Conservation (phyloP, 148 eudicot genomes). For the Rhododendron vialii region DNA sequence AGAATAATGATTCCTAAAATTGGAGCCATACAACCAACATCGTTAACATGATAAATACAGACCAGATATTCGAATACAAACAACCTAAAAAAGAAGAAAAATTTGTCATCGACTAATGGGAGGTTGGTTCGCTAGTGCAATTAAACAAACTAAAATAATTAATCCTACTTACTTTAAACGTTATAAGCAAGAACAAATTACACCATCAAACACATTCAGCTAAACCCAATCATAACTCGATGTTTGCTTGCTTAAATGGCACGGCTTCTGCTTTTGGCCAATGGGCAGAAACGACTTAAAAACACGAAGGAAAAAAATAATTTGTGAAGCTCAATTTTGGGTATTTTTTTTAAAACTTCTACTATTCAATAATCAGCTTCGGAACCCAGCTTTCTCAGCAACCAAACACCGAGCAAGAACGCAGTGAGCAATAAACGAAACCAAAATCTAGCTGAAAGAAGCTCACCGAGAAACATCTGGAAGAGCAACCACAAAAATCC, state of each 20-base stretch:
- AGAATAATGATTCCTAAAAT: not conserved
- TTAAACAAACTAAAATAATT: not conserved
- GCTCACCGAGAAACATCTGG: not conserved
- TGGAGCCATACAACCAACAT: not conserved
- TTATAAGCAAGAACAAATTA: not conserved
- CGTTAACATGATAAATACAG: not conserved
- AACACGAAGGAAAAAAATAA: not conserved
- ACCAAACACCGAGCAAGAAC: conserved; percentile 1
- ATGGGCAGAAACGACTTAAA: not conserved
- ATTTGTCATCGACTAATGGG: not conserved
- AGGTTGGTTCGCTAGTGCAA: not conserved
- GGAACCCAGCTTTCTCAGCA: not conserved
- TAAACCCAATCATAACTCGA: not conserved
- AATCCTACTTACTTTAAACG: not conserved
- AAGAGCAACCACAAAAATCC: not conserved
- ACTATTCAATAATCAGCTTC: not conserved
- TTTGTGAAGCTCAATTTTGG: not conserved
- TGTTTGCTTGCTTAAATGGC: not conserved
- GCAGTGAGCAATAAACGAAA: not conserved
- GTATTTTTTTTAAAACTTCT: not conserved
- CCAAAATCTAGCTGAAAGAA: not conserved
- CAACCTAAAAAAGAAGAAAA: not conserved
- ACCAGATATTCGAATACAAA: not conserved
- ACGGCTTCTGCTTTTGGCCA: not conserved
- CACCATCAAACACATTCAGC: not conserved